These are phyloP conservation scores for Hydnomerulius pinastri DNA, from an alignment of 768 basidiomycete species.

Conservation along the genomic window DNA sequence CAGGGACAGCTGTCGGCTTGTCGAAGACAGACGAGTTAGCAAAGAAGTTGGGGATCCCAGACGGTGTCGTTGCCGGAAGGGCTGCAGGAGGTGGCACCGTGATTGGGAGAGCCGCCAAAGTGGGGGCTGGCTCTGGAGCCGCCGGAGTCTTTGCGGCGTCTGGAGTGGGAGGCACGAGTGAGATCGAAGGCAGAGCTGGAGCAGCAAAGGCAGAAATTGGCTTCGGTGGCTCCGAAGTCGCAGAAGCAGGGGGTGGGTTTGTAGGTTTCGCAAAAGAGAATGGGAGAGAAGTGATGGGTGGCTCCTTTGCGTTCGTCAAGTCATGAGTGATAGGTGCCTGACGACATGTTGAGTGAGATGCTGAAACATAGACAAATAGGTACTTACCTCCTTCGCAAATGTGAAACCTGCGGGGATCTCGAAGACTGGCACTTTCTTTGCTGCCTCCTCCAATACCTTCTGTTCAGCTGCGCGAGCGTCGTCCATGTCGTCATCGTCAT, in stretches of 20 bases:
- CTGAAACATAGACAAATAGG: slow-evolving; percentile 1
- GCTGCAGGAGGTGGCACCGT: no score
- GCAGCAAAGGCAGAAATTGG: slow-evolving; percentile 15
- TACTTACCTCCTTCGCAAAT: slow-evolving; percentile 62
- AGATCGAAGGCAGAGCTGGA: slow-evolving; percentile 22
- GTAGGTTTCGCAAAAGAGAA: slow-evolving; percentile 57
- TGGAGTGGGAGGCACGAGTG: slow-evolving; percentile 27
- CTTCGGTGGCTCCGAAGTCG: slow-evolving; percentile 16
- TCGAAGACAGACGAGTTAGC: slow-evolving; percentile 49
- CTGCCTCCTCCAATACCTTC: slow-evolving; percentile 53
- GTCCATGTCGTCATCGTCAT: slow-evolving; percentile 46
- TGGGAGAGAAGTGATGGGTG: slow-evolving; percentile 63
- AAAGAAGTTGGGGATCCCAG: slow-evolving; percentile 65
- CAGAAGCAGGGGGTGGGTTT: neutral
- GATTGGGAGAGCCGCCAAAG: slow-evolving; percentile 7
- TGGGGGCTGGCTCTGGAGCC: slow-evolving; percentile 13
- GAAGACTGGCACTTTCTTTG: slow-evolving; percentile 57
- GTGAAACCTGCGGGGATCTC: slow-evolving; percentile 64
- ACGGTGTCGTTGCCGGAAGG: slow-evolving; percentile 10
- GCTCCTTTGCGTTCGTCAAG: slow-evolving; percentile 53
- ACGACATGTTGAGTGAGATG: slow-evolving; percentile 7
- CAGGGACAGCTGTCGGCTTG: slow-evolving; percentile 32
- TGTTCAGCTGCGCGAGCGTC: slow-evolving; percentile 45
- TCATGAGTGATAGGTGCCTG: slow-evolving; percentile 43
- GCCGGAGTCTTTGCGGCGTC: slow-evolving; percentile 18